Conservation (phyloP, 768 basidiomycete genomes). For the Calvatia gigantea region DNA sequence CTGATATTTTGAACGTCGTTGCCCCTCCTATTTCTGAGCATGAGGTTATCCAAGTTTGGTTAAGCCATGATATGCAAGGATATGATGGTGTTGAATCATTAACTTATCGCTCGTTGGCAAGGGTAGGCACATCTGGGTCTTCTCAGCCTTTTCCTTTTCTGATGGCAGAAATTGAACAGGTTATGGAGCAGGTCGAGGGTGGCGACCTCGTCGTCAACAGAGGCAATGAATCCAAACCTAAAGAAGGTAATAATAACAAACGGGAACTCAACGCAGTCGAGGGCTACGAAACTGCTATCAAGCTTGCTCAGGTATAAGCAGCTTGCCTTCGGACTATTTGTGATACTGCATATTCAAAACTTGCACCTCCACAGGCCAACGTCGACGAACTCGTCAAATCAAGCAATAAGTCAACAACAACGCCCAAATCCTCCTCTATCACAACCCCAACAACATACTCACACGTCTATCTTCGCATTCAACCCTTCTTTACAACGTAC, state of each 20-base stretch:
- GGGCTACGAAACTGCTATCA: slow-evolving; percentile 78
- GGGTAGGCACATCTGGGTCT: slow-evolving; percentile 47
- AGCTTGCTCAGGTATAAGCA: slow-evolving; percentile 74
- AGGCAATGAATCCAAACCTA: slow-evolving; percentile 73
- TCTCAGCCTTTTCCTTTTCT: background rate
- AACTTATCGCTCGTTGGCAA: slow-evolving; percentile 83
- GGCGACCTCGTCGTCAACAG: slow-evolving; percentile 88
- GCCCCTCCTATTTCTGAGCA: slow-evolving; percentile 98
- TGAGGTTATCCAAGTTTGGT: slow-evolving; percentile 94
- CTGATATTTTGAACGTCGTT: slow-evolving; percentile 91
- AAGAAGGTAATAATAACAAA: slow-evolving; percentile 42
- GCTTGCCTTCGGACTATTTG: slow-evolving; percentile 1
- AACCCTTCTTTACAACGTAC: slow-evolving; percentile 71
- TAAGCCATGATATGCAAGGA: slow-evolving; percentile 95
- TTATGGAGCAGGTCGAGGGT: slow-evolving; percentile 93
- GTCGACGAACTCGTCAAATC: slow-evolving; percentile 71
- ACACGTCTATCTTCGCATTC: slow-evolving; percentile 89
- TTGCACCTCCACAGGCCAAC: slow-evolving; percentile 51
- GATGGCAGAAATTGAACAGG: slow-evolving; percentile 37
- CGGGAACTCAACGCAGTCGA: slow-evolving; percentile 83
- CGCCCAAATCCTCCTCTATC: slow-evolving; percentile 27
- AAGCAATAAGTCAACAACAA: slow-evolving; percentile 37
- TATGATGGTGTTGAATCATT: slow-evolving; percentile 94
- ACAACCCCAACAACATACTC: slow-evolving; percentile 74
- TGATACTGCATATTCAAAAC: slow-evolving; percentile 1